A percentile compares a stretch with the other conserved stretches of the same genome.
Evolutionary conservation across 2,329 filamentous ascomycete species (phyloP).

Genomic region (Hymenoscyphus linearis): DNA sequence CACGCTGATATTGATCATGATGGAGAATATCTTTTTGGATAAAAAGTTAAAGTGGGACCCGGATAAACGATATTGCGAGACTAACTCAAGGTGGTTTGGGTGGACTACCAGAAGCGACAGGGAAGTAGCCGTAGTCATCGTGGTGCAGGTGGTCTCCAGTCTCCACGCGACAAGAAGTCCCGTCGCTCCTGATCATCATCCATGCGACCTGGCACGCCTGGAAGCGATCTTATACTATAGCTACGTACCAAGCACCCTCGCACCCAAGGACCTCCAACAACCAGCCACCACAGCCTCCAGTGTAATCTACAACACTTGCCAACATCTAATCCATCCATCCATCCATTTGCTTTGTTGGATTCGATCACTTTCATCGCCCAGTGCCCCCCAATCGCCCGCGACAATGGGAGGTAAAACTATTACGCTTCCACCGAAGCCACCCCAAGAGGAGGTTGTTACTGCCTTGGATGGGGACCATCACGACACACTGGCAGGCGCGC

Average conservation of each 20-base stretch:
- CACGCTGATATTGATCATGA: neutral
- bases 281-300: neutral
- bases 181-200: neutral
- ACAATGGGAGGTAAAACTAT: conserved; percentile 5
- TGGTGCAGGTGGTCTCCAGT: neutral
- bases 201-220: too few relatives aligned
- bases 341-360: neutral
- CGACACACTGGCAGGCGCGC: neutral
- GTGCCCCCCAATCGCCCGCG: neutral
- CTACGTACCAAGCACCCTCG: too few relatives aligned
- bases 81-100: too few relatives aligned
- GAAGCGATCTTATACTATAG: neutral
- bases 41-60: conserved; percentile 2
- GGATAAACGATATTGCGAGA: neutral
- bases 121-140: too few relatives aligned
- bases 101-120: neutral
- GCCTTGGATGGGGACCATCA: neutral
- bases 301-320: neutral
- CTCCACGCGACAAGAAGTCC: neutral
- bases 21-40: conserved; percentile 4
- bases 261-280: too few relatives aligned
- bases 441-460: conserved; percentile 1
- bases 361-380: neutral
- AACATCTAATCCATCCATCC: neutral
- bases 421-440: conserved; percentile 10